A percentile compares a stretch with the other conserved stretches of the same genome.
phyloP scores from a whole-genome alignment of 345 rosid species.

The Syzygium aromaticum region DNA sequence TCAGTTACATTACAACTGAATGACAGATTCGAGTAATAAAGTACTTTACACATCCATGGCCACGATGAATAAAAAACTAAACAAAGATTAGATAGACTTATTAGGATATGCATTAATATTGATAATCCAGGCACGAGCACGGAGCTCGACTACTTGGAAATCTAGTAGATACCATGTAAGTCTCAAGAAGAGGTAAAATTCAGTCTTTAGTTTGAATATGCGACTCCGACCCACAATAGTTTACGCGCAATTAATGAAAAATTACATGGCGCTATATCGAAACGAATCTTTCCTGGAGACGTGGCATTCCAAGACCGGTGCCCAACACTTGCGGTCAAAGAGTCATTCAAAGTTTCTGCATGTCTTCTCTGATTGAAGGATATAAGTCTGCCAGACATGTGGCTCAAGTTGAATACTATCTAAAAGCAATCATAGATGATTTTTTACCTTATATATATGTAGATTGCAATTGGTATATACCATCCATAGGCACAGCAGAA shows the following conservation, averaged over 20 bases:
- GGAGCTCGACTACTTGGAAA: not conserved
- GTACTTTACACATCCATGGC: not conserved
- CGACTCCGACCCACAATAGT: not conserved
- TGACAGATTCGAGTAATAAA: not conserved
- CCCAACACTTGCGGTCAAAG: not conserved
- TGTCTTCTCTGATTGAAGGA: not conserved
- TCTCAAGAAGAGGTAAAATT: not conserved
- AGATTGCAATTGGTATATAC: not conserved
- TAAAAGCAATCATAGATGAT: not conserved
- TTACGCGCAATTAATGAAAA: not conserved
- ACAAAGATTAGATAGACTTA: not conserved
- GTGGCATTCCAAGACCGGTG: not conserved
- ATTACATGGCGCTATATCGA: not conserved
- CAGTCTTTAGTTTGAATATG: not conserved
- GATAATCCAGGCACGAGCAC: not conserved
- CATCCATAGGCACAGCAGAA: not conserved
- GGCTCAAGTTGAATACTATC: not conserved
- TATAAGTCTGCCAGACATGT: not conserved
- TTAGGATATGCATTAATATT: not conserved
- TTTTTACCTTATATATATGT: not conserved
- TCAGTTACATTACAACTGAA: not conserved
- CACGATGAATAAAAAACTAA: not conserved
- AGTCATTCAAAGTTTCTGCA: not conserved
- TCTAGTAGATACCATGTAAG: rapidly evolving
- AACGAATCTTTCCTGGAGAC: not conserved